These are phyloP conservation scores for Podaxis sp. DNA, from an alignment of 768 basidiomycete genomes.

Conservation along the genomic window DNA sequence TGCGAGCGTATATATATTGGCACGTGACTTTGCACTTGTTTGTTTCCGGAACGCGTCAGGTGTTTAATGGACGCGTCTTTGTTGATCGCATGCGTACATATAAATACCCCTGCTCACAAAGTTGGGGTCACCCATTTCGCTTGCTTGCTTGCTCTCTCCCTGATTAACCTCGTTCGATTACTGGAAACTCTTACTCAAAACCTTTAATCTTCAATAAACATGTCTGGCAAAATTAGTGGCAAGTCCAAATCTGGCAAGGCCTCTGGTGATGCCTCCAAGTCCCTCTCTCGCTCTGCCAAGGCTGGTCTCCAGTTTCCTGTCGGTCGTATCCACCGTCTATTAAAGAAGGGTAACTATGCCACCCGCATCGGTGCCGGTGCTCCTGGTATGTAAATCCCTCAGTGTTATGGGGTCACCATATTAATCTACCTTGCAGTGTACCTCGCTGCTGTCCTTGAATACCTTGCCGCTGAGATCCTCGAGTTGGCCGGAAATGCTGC, in stretches of 20 bases:
- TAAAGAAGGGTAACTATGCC: conserved; percentile 87
- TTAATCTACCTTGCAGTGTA: conserved; percentile 51
- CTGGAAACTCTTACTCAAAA: background rate
- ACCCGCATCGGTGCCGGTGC: conserved; percentile 89
- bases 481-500: conserved; percentile 89
- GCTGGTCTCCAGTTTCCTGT: conserved; percentile 85
- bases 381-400: conserved; percentile 49
- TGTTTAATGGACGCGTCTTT: conserved; percentile 37
- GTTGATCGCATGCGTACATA: conserved; percentile 25
- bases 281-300: conserved; percentile 71
- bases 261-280: conserved; percentile 58
- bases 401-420: conserved; percentile 9
- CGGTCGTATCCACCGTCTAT: conserved; percentile 87
- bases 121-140: background rate
- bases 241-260: conserved; percentile 68
- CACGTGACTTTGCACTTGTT: conserved; percentile 50
- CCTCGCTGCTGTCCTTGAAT: conserved; percentile 88
- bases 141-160: background rate
- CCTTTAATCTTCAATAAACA: conserved; percentile 20
- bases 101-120: background rate
- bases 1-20: conserved; percentile 37
- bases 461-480: conserved; percentile 91
- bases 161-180: background rate
- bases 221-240: conserved; percentile 50
- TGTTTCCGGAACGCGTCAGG: conserved; percentile 19